Base-by-base conservation (phyloP, 441 rosid genomes). In the Erysimum cheiri region DNA sequence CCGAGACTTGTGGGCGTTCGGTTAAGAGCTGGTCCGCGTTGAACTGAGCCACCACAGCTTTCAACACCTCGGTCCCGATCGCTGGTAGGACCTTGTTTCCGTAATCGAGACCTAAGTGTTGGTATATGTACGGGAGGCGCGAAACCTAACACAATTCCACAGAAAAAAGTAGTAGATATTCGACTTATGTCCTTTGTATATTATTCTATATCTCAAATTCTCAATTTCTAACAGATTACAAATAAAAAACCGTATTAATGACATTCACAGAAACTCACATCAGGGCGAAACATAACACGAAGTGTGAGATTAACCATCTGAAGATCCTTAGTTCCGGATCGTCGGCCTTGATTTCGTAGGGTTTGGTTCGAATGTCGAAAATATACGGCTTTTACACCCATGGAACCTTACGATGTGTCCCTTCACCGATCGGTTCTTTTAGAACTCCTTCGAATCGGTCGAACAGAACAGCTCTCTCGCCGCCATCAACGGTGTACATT, bases 231-330 rank as follows among this genome's bases (percentile, higher is more conserved):
- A 19, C 22, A 19, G 2, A 22, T 29, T 29, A 29, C 32, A 29
- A 29, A 29, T 29, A 3, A 3, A 19, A 29, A 14, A 44, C n/a
- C 19, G 9, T 44, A 15, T 14, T 44, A 2, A 6, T 15, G 48
- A 41, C 5, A 41, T n/a, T 41, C 7, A n/a, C 17, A n/a, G 47
- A 17, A 57, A 29, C 55, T 31, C 70, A 85, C 92, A 85, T 90
- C 85, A 3, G 96, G 98, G 10, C 86, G 92, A 22, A 90, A 87
- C 70, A 92, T 92, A 35, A 92, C 87, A 43, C 95, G 95, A 59
- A 92, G 95, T 11, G 89, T 85, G 56, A 92, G 91, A 53, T 88
- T 87, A 28, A 90, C 96, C 96, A 92, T 92, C 83, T 92, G 96
- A 28, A 88, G 90, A 82, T 92, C 98, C 69, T 92, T 92, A 19